phyloP scores from a whole-genome alignment of 148 eudicot species.

The Fagopyrum esculentum region DNA sequence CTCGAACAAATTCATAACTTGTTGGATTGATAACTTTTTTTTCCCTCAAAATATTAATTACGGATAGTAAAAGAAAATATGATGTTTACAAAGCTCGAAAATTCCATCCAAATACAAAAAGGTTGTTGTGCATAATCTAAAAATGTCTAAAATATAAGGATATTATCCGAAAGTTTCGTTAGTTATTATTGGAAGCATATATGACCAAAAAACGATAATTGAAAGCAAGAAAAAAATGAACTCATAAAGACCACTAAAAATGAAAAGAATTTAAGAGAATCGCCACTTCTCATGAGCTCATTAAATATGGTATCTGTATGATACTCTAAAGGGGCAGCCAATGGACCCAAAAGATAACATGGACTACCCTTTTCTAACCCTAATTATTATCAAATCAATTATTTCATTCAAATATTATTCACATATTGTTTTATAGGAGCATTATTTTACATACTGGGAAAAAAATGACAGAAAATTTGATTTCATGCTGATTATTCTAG shows the following conservation, averaged over 20 bases:
- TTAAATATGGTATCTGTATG: background rate
- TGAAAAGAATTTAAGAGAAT: background rate
- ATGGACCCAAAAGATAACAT: background rate
- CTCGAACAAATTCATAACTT: too few relatives aligned
- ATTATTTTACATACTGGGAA: background rate
- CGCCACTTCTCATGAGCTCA: slow-evolving; percentile 7
- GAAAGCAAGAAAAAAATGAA: background rate
- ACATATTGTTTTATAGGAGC: too few relatives aligned
- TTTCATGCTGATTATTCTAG: too few relatives aligned
- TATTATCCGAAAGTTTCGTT: too few relatives aligned
- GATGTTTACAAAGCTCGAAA: too few relatives aligned
- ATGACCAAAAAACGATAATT: background rate
- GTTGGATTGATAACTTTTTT: too few relatives aligned
- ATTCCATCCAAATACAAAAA: too few relatives aligned
- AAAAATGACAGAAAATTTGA: background rate
- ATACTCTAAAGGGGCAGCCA: background rate
- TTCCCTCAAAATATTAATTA: too few relatives aligned
- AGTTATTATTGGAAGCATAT: too few relatives aligned
- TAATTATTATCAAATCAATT: background rate
- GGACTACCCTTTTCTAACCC: background rate
- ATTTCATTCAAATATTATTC: background rate
- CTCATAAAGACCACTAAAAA: background rate
- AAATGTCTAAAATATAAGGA: too few relatives aligned
- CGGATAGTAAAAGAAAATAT: too few relatives aligned
- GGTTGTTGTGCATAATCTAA: too few relatives aligned